These are phyloP conservation scores for Ceratocystis colombiana DNA, from an alignment of 2,329 filamentous ascomycete genomes.

Conservation along the genomic window DNA sequence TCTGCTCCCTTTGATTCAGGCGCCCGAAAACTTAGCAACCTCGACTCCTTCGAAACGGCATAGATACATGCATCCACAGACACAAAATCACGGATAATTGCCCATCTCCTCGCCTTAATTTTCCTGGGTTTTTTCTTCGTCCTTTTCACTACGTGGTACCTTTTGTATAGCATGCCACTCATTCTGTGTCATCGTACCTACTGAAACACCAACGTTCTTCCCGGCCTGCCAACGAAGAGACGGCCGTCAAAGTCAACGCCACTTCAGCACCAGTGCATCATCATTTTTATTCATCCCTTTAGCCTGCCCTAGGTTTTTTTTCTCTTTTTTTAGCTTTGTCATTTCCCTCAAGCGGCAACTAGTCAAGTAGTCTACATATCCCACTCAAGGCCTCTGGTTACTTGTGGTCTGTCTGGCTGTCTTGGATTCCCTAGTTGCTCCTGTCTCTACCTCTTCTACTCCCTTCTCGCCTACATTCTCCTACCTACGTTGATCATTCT, in stretches of 20 bases:
- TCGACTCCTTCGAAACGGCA: constrained; percentile 3
- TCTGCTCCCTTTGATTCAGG: not conserved
- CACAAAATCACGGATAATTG: not conserved
- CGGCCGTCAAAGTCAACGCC: not conserved
- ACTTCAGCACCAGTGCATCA: not conserved
- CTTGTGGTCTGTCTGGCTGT: not conserved
- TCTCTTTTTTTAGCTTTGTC: not conserved
- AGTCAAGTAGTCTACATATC: not conserved
- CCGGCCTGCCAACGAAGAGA: not conserved
- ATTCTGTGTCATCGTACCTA: not conserved
- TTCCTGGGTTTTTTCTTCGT: not conserved
- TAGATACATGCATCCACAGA: not conserved
- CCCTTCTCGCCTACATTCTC: not conserved
- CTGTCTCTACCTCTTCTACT: not conserved
- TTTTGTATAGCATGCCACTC: not conserved
- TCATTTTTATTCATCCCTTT: constrained; percentile 9
- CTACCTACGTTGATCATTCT: not conserved
- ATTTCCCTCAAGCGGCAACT: not conserved
- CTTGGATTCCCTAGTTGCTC: not conserved
- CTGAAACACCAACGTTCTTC: constrained; percentile 8
- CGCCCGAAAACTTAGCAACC: not conserved
- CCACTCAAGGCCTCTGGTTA: not conserved
- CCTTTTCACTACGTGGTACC: not conserved
- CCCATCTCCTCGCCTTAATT: not conserved
- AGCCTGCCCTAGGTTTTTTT: not conserved